Conservation (phyloP, 2,329 filamentous ascomycete genomes). For the Phoma sp. region DNA sequence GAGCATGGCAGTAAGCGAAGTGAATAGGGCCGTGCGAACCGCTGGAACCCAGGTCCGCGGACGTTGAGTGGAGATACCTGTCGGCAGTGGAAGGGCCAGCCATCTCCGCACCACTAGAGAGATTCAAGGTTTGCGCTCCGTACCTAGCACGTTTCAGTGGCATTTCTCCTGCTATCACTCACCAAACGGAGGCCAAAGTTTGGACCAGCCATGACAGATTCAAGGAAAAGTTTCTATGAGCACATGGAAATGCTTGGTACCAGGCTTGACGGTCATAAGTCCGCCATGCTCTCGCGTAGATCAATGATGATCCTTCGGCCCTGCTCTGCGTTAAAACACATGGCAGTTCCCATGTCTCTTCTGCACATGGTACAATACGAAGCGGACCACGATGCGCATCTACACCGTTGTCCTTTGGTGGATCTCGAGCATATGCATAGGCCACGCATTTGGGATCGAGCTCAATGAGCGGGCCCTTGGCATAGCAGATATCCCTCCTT, state of each 20-base stretch:
- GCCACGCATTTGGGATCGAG: background rate
- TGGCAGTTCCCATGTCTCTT: background rate
- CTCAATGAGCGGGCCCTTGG: conserved; percentile 2
- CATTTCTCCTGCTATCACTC: background rate
- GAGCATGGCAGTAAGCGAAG: background rate
- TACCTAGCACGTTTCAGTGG: conserved; percentile 9
- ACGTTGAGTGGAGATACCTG: background rate
- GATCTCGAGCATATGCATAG: background rate
- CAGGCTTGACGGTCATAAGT: background rate
- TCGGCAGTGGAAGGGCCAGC: conserved; percentile 1
- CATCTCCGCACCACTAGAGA: background rate
- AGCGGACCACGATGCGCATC: background rate
- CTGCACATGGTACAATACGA: background rate
- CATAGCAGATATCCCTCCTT: conserved; percentile 7
- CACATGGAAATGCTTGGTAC: background rate
- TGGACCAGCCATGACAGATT: background rate
- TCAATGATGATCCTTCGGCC: background rate
- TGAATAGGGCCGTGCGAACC: background rate
- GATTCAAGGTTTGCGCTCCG: background rate
- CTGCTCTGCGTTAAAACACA: background rate
- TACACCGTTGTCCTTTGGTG: background rate
- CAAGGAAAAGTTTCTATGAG: background rate
- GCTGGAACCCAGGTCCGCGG: background rate
- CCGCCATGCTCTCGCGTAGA: background rate
- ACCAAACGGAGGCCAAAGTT: background rate